These are phyloP conservation scores for Pyrus communis DNA, from an alignment of 306 rosid species.

Conservation along the genomic window DNA sequence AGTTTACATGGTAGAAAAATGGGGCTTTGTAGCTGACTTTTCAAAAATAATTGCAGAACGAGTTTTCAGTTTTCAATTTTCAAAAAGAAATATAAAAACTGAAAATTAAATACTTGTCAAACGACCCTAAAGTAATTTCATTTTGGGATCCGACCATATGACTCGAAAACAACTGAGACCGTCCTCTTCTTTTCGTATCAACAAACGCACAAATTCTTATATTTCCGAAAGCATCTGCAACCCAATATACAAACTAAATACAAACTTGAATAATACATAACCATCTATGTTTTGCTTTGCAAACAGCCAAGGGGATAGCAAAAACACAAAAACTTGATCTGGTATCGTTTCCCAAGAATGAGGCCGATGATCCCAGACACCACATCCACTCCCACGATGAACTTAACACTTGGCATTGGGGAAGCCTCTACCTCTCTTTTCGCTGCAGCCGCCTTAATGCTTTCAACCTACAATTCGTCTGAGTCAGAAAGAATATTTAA, in stretches of 20 bases:
- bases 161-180: neutral
- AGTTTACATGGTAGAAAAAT: neutral
- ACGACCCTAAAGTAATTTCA: no score
- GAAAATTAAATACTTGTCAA: no score
- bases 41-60: no score
- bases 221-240: constrained; percentile 7
- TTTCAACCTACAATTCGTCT: constrained; percentile 45
- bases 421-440: constrained; percentile 61
- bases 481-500: constrained; percentile 9
- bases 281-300: constrained; percentile 37
- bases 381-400: constrained; percentile 60
- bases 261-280: constrained; percentile 27
- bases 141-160: no score
- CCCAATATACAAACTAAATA: constrained; percentile 17
- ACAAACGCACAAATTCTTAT: neutral
- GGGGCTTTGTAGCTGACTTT: neutral
- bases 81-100: no score
- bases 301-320: constrained; percentile 46
- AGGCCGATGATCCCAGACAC: constrained; percentile 70
- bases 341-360: constrained; percentile 79
- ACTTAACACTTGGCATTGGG: constrained; percentile 36
- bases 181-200: neutral
- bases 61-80: no score
- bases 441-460: constrained; percentile 37
- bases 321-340: constrained; percentile 20